phyloP scores from a whole-genome alignment of 805 yeast genomes.

The Novakomyces olei region DNA sequence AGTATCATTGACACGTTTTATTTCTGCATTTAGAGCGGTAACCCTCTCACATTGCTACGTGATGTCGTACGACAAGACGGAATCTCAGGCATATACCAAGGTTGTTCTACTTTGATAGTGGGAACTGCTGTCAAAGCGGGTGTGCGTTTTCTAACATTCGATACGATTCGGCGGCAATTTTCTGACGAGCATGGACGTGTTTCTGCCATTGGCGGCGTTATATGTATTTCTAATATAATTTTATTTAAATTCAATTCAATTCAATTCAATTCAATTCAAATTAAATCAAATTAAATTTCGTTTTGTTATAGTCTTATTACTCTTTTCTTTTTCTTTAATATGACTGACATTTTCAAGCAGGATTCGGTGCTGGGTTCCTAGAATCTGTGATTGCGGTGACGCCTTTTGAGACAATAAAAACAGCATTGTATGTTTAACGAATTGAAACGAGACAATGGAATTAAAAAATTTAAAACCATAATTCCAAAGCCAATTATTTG shows the following conservation, averaged over 20 bases:
- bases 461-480: too few relatives aligned
- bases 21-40: constrained; percentile 26
- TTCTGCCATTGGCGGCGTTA: constrained; percentile 32
- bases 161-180: constrained; percentile 52
- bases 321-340: too few relatives aligned
- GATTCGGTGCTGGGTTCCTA: constrained; percentile 88
- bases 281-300: not conserved
- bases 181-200: constrained; percentile 71
- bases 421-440: too few relatives aligned
- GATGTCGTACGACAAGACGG: constrained; percentile 64
- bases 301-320: not conserved
- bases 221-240: not conserved
- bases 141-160: constrained; percentile 85
- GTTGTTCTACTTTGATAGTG: constrained; percentile 88
- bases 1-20: too few relatives aligned
- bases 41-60: constrained; percentile 63
- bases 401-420: constrained; percentile 90
- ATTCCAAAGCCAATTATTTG: not conserved
- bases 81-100: constrained; percentile 56
- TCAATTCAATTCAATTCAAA: not conserved
- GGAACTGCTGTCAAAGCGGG: constrained; percentile 94
- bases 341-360: too few relatives aligned
- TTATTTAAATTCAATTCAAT: too few relatives aligned
- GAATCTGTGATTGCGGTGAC: constrained; percentile 89
- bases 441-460: too few relatives aligned